phyloP scores from a whole-genome alignment of 345 rosid genomes.

The Citrus sp. region DNA sequence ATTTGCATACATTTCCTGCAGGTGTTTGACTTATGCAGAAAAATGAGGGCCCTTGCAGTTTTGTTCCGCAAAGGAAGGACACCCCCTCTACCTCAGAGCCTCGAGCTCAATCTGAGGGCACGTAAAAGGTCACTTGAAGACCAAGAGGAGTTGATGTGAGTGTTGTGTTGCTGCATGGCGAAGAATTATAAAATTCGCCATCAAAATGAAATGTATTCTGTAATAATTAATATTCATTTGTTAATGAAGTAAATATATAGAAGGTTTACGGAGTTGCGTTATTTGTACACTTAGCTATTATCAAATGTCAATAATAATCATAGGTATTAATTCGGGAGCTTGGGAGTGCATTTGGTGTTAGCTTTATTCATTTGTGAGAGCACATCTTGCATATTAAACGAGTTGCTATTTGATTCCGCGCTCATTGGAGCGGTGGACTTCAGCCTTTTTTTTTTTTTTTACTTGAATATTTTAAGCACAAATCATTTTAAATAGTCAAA shows the following conservation, averaged over 20 bases:
- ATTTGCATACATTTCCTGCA: constrained; percentile 23
- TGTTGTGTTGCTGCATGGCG: background rate
- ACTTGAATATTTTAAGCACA: too few species aligned
- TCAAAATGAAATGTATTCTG: background rate
- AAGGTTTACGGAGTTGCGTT: background rate
- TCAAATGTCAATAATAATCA: background rate
- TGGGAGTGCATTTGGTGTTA: too few species aligned
- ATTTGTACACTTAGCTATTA: background rate
- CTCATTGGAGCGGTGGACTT: too few species aligned
- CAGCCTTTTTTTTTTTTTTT: too few species aligned
- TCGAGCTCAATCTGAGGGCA: constrained; percentile 81
- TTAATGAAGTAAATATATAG: background rate
- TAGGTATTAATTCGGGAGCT: background rate
- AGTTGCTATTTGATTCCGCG: too few species aligned
- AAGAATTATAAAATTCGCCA: background rate
- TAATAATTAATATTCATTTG: background rate
- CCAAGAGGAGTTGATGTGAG: constrained; percentile 40
- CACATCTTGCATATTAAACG: too few species aligned
- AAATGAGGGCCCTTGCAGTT: constrained; percentile 79
- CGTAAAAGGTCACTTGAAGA: constrained; percentile 92
- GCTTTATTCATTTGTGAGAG: too few species aligned
- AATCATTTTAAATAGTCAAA: too few species aligned
- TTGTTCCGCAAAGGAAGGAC: constrained; percentile 81
- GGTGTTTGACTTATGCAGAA: constrained; percentile 91
- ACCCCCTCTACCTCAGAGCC: constrained; percentile 82